Evolutionary conservation across 805 yeast species (phyloP), one percentile per base, ranked within the genome.

Genomic region (Starmerella gropengiesseri): DNA sequence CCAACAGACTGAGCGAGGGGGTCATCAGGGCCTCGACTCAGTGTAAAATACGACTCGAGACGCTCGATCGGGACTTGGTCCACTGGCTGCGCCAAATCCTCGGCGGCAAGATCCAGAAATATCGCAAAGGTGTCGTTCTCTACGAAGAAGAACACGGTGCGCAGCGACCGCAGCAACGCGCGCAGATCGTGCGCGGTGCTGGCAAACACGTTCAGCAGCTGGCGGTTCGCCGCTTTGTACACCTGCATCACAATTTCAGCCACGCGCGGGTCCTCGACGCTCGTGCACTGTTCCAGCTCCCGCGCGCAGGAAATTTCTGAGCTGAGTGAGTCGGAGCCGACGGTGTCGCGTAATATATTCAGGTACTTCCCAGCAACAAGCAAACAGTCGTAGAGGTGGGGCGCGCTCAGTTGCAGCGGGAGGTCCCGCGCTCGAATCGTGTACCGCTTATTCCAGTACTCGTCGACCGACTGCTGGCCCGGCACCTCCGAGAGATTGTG

Each of bases 281-380:
- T 65, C 43, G 33, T 57, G 52, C 41, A 64, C 57, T 18, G 11
- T 17, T 20, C 22, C 12, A 47, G 35, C 11, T 36, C 28, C 11
- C 8, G 25, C 25, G 9, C 16, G 7, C 54, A 21, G 8, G 30
- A 30, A 3, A 12, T 7, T 7, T 19, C 22, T 11, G 13, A 22
- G 12, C 9, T n/a, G 6, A 17, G 19, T 9, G 33, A 7, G 8
- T 17, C 13, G n/a, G n/a, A n/a, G 7, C 34, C 34, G 6, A 31
- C 20, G 7, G 35, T 23, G 8, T 70, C 75, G 43, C 74, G 70
- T 33, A 81, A 67, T 3, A 89, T 78, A 54, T 84, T 82, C 43
- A 86, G 63, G 52, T 78, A 78, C 60, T 85, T 87, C 1, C 99
- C 99, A 0, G 95, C 83, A 39, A 77, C 65, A 19, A 89, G 63